Base-by-base conservation (phyloP, 495 filamentous ascomycete species). In the Lasiosphaeris hirsuta region DNA sequence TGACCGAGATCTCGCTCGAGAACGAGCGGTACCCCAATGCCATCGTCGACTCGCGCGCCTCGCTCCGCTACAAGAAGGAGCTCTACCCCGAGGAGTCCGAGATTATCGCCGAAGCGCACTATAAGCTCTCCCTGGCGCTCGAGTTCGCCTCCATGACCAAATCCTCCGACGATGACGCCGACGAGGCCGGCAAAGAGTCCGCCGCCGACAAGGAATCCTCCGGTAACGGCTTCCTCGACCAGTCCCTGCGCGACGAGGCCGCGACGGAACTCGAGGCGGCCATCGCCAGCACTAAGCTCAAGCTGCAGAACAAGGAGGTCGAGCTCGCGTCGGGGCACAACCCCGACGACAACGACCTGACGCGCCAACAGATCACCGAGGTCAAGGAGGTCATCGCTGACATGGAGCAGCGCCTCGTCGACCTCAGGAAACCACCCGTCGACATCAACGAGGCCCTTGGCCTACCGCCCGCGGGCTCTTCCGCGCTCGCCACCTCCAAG, bases 1-100 rank as follows among this genome's bases (percentile, higher is more conserved):
- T 96, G 59, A 90, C 90, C 8, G 93, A 96, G 69, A 96, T 99
- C 54, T 95, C 89, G 10, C 78, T 97, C 13, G 94, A 99, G 73
- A 95, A 92, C 59, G 95, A 97, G 70, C 80, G 78, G 77, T 85
- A 73, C 51, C 74, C 75, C 7, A 84, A 88, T 61, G 93, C 94
- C 3, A 87, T 96, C 18, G 78, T 79, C 14, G 94, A 99, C 69
- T 78, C 90, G 47, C 84, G 81, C 65, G 84, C 86, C 6, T 81
- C 90, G 6, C 81, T 99, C 8, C 79, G 78, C 43, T 80, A 96
- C 44, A 91, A 94, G 71, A 68, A 88, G 54, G 76, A 83, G 11
- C 80, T 97, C 10, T 93, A 88, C 66, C 81, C 90, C 1, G 72
- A 83, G 47, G 88, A 94, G 47, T 92, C 90, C 39, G 85, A 87